Base-by-base conservation (phyloP, 2,329 filamentous ascomycete genomes). In the Fusarium hainanense region DNA sequence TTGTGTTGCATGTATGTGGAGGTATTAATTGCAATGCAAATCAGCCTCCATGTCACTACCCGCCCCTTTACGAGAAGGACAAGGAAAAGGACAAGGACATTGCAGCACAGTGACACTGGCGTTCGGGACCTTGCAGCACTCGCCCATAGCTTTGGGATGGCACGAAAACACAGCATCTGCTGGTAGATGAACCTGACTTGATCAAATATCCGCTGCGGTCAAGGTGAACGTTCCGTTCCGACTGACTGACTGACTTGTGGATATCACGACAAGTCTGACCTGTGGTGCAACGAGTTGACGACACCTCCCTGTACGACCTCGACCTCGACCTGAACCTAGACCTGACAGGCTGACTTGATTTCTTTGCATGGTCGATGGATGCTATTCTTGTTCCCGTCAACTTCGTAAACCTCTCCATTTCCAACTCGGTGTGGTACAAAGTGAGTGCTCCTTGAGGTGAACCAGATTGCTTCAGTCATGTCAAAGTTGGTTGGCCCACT, bases 61-160 rank as follows among this genome's bases (percentile, higher is more conserved):
- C 68, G 59, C 48, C 48, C 50, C 63, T 71, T 66, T 49, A 52
- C 58, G 30, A 68, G 54, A 30, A 30, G 28, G 12, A 30, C 28
- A 52, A 40, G 43, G 44, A 25, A n/a, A 52, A 41, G 43, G 44
- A 25, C 20, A 52, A 41, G 43, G 44, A 25, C 21, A 28, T 52
- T 56, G 57, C 40, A 59, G 43, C 43, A 42, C 58, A 50, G 41
- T 67, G 51, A 60, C 58, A 56, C 49, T 43, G 41, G 49, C 63
- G 58, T 37, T 37, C 58, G 68, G 68, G 68, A 68, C 63, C 67
- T 68, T 70, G 63, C 68, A 70, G 67, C 44, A 56, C 48, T 41
- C 43, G 25, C 40, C 43, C 58, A 57, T 58, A 54, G 49, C 32
- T 46, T 18, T 63, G 56, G 49, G 49, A 67, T 42, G 52, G 54